Percentiles rank a stretch among this genome's conserved stretches.
phyloP scores from a whole-genome alignment of 345 rosid species.

The Garcia nutans region DNA sequence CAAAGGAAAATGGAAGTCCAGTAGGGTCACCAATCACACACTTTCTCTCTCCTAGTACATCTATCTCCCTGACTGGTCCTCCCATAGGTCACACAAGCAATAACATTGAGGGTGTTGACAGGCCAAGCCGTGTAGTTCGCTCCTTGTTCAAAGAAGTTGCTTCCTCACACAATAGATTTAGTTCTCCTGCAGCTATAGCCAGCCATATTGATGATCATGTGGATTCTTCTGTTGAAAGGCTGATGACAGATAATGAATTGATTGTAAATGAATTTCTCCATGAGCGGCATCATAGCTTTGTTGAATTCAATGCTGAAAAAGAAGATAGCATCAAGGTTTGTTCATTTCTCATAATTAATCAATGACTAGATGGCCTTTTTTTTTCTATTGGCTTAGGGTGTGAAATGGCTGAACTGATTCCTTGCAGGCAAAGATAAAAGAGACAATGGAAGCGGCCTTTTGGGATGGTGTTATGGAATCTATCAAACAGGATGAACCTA shows the following conservation, averaged over 20 bases:
- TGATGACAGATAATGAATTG: constrained; percentile 64
- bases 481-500: constrained; percentile 53
- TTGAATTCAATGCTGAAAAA: constrained; percentile 41
- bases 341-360: constrained; percentile 9
- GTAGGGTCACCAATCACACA: constrained; percentile 47
- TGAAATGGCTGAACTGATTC: background rate
- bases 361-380: background rate
- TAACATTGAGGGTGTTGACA: constrained; percentile 32
- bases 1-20: constrained; percentile 59
- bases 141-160: constrained; percentile 60
- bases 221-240: constrained; percentile 32
- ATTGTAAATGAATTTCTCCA: constrained; percentile 76
- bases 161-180: constrained; percentile 33
- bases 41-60: constrained; percentile 37
- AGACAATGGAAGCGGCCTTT: constrained; percentile 83
- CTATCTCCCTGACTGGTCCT: constrained; percentile 39
- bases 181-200: constrained; percentile 34
- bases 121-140: constrained; percentile 56
- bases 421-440: constrained; percentile 62
- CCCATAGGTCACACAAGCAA: constrained; percentile 28
- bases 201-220: constrained; percentile 27
- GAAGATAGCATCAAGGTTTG: constrained; percentile 59
- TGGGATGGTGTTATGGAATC: constrained; percentile 85
- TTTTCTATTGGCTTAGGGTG: no score
- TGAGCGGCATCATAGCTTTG: constrained; percentile 40